Base-by-base conservation (phyloP, 805 yeast species). In the Nakazawaea populi region DNA sequence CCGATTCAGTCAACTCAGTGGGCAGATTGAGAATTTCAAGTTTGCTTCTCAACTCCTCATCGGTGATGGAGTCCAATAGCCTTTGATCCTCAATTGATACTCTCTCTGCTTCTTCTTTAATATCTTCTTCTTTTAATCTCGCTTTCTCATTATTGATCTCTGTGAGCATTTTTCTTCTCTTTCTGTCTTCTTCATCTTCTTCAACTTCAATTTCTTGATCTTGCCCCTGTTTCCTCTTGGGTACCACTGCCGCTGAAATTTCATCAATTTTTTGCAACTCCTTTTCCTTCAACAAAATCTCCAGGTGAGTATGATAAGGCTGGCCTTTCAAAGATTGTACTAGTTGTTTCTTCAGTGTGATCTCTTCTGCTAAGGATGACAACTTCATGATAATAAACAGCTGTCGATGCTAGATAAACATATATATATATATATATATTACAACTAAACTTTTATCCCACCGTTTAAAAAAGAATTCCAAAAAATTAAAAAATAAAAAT, bases 281-380 rank as follows among this genome's bases (percentile, higher is more conserved):
- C 11, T 42, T 51, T 44, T 50, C 54, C 41, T 49, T 46, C 45
- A 47, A 51, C 31, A 9, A 52, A 18, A 24, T 52, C 55, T 9
- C 55, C 37, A 2, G 58, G 50, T 43, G 50, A 47, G 37, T 36
- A 46, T 51, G 24, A 34, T 46, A 52, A 56, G 28, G 44, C 55
- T 55, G 62, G 49, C 54, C 49, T 53, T 60, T 59, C 29, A 43
- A 34, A 31, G 29, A n/a, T 4, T 32, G 12, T 14, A 43, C 37
- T 14, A 43, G 30, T 29, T 29, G 28, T 56, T 68, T 66, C 64
- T 76, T 76, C 63, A 71, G 76, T 6, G 64, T 67, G 24, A 80
- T 80, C 60, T 81, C 85, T 30, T 67, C 62, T 1, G 68, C 65
- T 10, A 77, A 68, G 52, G 79, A 73, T 4, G 37, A 8, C 8